A percentile compares a stretch with the other conserved stretches of the same genome.
phyloP scores from a whole-genome alignment of 2,329 filamentous ascomycete species.

The Fusarium longipes region DNA sequence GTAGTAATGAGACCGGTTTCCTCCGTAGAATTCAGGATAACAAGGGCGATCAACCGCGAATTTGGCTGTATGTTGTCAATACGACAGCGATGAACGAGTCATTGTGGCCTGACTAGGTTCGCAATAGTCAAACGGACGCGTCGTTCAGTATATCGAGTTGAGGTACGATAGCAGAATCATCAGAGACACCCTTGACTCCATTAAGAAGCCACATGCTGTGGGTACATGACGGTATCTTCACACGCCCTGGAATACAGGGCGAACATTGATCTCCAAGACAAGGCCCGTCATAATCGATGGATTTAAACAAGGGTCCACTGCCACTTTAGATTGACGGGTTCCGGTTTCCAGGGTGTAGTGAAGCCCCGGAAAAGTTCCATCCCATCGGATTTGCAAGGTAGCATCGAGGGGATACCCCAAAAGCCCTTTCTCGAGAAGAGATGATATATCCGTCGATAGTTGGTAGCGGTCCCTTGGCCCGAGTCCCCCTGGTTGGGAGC shows the following conservation, averaged over 20 bases:
- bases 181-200: constrained; percentile 28
- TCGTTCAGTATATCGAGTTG: constrained; percentile 56
- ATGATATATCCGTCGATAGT: constrained; percentile 20
- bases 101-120: background rate
- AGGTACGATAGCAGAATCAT: constrained; percentile 34
- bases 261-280: constrained; percentile 40
- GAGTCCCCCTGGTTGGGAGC: constrained; percentile 9
- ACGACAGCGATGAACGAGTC: background rate
- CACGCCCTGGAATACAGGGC: constrained; percentile 19
- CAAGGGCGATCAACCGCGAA: background rate
- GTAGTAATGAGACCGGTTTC: background rate
- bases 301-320: constrained; percentile 29
- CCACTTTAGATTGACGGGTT: constrained; percentile 34
- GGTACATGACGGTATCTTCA: constrained; percentile 23
- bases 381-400: constrained; percentile 31
- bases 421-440: constrained; percentile 22
- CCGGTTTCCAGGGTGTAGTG: constrained; percentile 38
- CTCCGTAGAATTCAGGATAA: background rate
- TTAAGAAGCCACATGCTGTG: constrained; percentile 21
- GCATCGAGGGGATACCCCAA: constrained; percentile 30
- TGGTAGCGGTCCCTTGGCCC: constrained; percentile 20
- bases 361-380: constrained; percentile 21
- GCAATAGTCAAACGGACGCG: constrained; percentile 16
- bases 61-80: background rate
- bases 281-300: constrained; percentile 17